A percentile compares a stretch with the other conserved stretches of the same genome.
Evolutionary conservation across 2,329 filamentous ascomycete species (phyloP).

Genomic region (Hymenoscyphus linearis): DNA sequence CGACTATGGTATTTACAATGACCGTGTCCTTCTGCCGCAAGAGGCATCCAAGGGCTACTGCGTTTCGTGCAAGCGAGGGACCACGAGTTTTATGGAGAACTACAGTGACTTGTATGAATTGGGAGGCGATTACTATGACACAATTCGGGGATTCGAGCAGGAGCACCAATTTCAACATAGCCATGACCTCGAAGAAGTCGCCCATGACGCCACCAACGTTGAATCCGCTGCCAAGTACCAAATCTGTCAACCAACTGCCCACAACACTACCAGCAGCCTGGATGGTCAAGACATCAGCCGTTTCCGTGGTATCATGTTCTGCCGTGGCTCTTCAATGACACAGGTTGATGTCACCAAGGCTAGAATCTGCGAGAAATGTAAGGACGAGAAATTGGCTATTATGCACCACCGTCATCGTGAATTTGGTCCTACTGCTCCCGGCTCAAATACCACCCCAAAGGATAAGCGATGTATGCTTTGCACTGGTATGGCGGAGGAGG

Average conservation of each 20-base stretch:
- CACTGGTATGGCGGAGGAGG: background rate
- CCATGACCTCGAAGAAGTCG: background rate
- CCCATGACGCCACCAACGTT: background rate
- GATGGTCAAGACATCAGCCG: constrained; percentile 7
- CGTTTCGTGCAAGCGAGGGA: constrained; percentile 8
- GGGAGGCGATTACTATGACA: background rate
- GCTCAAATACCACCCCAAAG: background rate
- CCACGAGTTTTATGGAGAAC: background rate
- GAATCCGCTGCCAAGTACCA: background rate
- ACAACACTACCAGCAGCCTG: background rate
- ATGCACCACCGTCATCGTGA: constrained; percentile 12
- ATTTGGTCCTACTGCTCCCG: background rate
- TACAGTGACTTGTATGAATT: background rate
- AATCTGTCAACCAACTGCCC: background rate
- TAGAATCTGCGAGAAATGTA: constrained; percentile 17
- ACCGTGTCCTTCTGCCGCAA: constrained; percentile 12
- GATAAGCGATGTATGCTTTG: constrained; percentile 18
- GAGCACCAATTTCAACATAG: background rate
- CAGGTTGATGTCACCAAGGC: constrained; percentile 20
- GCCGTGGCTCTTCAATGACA: constrained; percentile 12
- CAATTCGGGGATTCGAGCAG: background rate
- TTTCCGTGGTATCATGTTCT: constrained; percentile 8
- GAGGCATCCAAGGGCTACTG: constrained; percentile 17
- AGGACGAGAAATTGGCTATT: constrained; percentile 11
- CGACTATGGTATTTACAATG: constrained; percentile 16